Base-by-base conservation (phyloP, 2,329 filamentous ascomycete species). In the Neonectria ditissima region DNA sequence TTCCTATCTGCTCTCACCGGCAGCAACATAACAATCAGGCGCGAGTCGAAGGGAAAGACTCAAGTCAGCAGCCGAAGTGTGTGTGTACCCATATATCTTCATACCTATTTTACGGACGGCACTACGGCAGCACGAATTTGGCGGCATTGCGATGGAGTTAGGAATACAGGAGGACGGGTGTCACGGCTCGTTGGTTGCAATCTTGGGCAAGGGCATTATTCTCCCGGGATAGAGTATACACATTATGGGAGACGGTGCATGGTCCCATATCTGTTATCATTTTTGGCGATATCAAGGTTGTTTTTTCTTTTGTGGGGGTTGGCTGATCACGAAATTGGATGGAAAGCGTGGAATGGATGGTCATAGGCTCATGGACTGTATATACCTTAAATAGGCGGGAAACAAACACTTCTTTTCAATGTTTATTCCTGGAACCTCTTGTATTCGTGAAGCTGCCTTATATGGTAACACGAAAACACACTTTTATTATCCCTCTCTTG, bases 131-230 rank as follows among this genome's bases (percentile, higher is more conserved):
- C 34, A 63, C 39, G 37, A 51, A 58, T 54, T 50, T 45, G 61
- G 50, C 48, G 64, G 67, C 68, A 72, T 72, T 67, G 55, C 59
- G 60, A 66, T 55, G 71, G 71, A 70, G 71, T 73, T 73, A 65
- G 55, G 56, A 55, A 52, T 52, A 50, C 39, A 24, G 45, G 18
- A 16, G 39, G 28, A 26, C 37, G 47, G 28, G 58, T 50, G 44
- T 32, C 28, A 37, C 41, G 37, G 39, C 16, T 59, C 24, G 39
- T 6, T 20, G 14, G 55, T 32, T 58, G 48, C 18, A 59, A 58
- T 39, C 6, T 51, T 50, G 11, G 37, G 34, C 45, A 54, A 48
- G 24, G 51, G 18, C 18, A 51, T 48, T 34, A 14, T 52, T 62
- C 28, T 55, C 48, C 34, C 24, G 59, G 54, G 48, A 48, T 52